These are phyloP conservation scores for Myriosclerotinia scirpicola DNA, from an alignment of 2,329 filamentous ascomycete species.

Conservation along the genomic window DNA sequence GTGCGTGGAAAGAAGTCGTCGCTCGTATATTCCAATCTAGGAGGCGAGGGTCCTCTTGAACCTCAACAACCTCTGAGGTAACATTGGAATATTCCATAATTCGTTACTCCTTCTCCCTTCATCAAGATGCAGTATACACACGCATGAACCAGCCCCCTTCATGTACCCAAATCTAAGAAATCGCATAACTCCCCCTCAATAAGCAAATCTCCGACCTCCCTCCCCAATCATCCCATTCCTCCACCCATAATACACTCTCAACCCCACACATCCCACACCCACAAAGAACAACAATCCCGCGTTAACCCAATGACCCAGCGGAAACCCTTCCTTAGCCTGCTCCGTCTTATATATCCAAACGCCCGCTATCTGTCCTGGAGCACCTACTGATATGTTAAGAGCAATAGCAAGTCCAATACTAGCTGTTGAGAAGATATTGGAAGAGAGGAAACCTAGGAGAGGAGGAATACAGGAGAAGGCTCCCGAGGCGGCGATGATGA, in stretches of 20 bases:
- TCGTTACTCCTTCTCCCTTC: not conserved
- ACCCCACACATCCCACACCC: conserved; percentile 51
- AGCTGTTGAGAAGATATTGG: conserved; percentile 63
- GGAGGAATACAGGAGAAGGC: conserved; percentile 69
- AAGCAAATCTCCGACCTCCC: conserved; percentile 8
- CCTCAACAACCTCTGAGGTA: too few species aligned
- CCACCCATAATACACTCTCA: conserved; percentile 58
- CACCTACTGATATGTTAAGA: conserved; percentile 67
- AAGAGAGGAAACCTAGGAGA: conserved; percentile 44
- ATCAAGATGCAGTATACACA: not conserved
- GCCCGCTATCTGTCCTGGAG: conserved; percentile 68
- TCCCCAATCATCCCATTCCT: conserved; percentile 41
- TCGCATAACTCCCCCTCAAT: not conserved
- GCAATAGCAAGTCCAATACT: conserved; percentile 68
- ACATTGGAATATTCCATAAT: too few species aligned
- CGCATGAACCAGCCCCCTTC: too few species aligned
- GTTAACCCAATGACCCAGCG: conserved; percentile 69
- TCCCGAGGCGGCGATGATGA: conserved; percentile 66
- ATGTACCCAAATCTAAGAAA: too few species aligned
- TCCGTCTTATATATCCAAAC: conserved; percentile 72
- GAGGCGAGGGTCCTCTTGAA: too few species aligned
- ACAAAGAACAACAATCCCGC: conserved; percentile 61
- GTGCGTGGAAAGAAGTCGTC: too few species aligned
- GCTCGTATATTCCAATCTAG: too few species aligned
- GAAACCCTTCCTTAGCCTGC: conserved; percentile 61